phyloP scores from a whole-genome alignment of 2,329 filamentous ascomycete genomes.

The Clarireedia hainanense region DNA sequence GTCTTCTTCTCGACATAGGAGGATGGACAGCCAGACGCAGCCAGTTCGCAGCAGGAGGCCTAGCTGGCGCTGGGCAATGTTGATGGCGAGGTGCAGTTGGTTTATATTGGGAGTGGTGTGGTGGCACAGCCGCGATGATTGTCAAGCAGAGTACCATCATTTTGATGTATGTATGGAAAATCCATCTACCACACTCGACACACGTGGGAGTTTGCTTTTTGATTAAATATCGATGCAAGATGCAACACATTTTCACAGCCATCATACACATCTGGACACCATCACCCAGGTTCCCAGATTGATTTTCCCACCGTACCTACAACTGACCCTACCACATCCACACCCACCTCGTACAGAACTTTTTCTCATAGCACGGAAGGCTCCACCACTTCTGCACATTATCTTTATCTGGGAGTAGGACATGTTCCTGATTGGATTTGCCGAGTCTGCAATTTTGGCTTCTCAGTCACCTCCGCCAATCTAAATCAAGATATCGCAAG shows the following conservation, averaged over 20 bases:
- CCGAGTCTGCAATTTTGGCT: not conserved
- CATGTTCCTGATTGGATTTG: not conserved
- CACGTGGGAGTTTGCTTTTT: constrained; percentile 7
- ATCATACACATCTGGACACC: constrained; percentile 1
- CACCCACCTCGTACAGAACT: no score
- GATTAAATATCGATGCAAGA: not conserved
- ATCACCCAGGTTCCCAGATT: not conserved
- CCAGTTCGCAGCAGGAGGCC: no score
- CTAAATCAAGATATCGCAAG: constrained; percentile 5
- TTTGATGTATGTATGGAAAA: not conserved
- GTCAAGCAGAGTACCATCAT: not conserved
- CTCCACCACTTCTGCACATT: no score
- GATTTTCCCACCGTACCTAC: not conserved
- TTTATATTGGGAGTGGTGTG: constrained; percentile 3
- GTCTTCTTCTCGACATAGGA: not conserved
- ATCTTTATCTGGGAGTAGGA: not conserved
- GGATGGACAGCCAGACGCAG: no score
- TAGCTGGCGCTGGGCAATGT: not conserved
- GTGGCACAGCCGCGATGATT: constrained; percentile 6
- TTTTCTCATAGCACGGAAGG: no score
- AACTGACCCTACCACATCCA: not conserved
- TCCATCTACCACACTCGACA: not conserved
- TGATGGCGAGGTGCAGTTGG: constrained; percentile 2
- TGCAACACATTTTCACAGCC: constrained; percentile 1
- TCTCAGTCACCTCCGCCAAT: not conserved